These are phyloP conservation scores for Penicillium freii DNA, from an alignment of 2,329 filamentous ascomycete species.

Conservation along the genomic window DNA sequence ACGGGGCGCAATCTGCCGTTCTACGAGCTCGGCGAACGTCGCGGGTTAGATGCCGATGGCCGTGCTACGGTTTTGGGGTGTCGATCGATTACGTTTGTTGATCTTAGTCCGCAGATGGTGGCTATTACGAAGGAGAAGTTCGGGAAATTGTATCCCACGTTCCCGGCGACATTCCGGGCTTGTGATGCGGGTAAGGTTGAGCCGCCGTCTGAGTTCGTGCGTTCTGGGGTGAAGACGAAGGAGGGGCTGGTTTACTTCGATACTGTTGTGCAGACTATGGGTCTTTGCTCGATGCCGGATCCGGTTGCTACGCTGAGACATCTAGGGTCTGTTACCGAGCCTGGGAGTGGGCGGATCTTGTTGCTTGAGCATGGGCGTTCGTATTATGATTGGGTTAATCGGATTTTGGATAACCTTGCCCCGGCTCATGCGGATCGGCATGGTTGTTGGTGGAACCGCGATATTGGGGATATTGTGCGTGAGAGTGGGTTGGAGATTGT, in stretches of 20 bases:
- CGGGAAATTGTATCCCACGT: conserved; percentile 33
- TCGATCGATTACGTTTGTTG: conserved; percentile 48
- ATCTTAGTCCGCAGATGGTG: conserved; percentile 50
- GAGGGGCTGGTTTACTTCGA: conserved; percentile 37
- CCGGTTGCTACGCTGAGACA: conserved; percentile 44
- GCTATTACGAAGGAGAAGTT: conserved; percentile 48
- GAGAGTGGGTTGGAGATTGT: conserved; percentile 50
- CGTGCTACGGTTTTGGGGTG: conserved; percentile 34
- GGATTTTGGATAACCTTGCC: conserved; percentile 48
- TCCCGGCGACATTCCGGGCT: conserved; percentile 35
- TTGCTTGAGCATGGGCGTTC: conserved; percentile 52
- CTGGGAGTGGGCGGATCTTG: conserved; percentile 43
- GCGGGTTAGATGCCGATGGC: conserved; percentile 33
- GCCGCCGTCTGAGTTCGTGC: conserved; percentile 4
- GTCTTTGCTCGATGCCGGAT: conserved; percentile 48
- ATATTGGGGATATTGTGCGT: conserved; percentile 49
- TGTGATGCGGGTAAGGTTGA: conserved; percentile 38
- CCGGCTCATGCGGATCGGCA: conserved; percentile 50
- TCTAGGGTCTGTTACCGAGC: conserved; percentile 41
- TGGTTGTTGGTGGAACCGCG: conserved; percentile 55
- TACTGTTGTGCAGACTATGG: conserved; percentile 52
- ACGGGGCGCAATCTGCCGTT: conserved; percentile 50
- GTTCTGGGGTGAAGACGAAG: not conserved
- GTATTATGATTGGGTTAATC: conserved; percentile 48
- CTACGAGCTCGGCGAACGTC: conserved; percentile 43